Evolutionary conservation across 345 rosid genomes (phyloP), one percentile per base, ranked within the genome.

Genomic region (Hypericum androsaemum): DNA sequence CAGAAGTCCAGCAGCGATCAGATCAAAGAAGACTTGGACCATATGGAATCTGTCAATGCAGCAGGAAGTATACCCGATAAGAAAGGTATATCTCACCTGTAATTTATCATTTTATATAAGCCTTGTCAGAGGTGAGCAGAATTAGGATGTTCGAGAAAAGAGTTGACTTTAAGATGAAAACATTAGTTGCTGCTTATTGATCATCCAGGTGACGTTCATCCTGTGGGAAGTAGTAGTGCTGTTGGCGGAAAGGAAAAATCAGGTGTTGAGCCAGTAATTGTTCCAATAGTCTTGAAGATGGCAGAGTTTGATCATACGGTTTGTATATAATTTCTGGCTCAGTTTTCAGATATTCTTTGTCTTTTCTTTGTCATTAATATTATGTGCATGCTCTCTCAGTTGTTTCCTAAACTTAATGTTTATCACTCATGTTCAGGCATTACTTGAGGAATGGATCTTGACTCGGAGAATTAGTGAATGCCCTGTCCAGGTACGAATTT

Each of bases 241-340:
- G 47, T 56, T 32, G 65, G 45, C 37, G 75, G 62, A 65, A 84
- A 77, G 61, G 76, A 72, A 52, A 92, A 86, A 69, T 62, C 82
- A 56, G 85, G 85, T 58, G 71, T 85, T 0, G 79, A 94, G 45
- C 89, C 99, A 2, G 76, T 94, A 60, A 70, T 94, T 44, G 66
- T 94, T 57, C 94, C 99, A 41, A 80, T 88, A 55, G 84, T 88
- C 57, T 69, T 88, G 45, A 88, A 82, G 79, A 94, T 94, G 99
- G 79, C 87, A 52, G 86, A 82, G 65, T 94, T 94, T 52, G 95
- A 94, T 61, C 99, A 94, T 59, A 82, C 88, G 94, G 99, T 94
- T 39, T 53, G 54, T 52, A 7, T 28, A 8, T 61, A 14, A 37
- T 6, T 47, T 53, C 59, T 52, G n/a, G 16, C 9, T 8, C 6